phyloP scores from a whole-genome alignment of 352 stramenopile species.

The Phytophthora sansomeana region DNA sequence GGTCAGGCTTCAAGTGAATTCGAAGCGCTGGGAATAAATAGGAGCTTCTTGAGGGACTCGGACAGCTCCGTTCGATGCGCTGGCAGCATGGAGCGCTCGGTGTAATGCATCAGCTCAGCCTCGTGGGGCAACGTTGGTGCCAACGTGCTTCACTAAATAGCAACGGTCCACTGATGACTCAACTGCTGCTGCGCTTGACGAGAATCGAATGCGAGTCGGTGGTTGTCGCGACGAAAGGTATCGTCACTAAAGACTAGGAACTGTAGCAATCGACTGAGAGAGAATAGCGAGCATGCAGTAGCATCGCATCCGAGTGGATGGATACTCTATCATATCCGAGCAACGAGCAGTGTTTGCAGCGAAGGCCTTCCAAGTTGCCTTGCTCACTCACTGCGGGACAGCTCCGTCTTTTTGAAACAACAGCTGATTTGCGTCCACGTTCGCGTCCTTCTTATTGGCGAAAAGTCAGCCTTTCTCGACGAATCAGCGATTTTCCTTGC shows the following conservation, averaged over 20 bases:
- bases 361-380: slow-evolving; percentile 2
- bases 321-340: too few species aligned
- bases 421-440: slow-evolving; percentile 17
- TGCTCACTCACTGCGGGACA: not conserved
- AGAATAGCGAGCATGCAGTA: not conserved
- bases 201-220: not conserved
- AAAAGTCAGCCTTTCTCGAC: slow-evolving; percentile 18
- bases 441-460: slow-evolving; percentile 12
- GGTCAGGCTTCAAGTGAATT: not conserved
- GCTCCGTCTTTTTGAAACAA: slow-evolving; percentile 1
- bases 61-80: not conserved
- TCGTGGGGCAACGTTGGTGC: not conserved
- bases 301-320: too few species aligned
- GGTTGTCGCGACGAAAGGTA: slow-evolving; percentile 17
- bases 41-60: not conserved
- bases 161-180: slow-evolving; percentile 12
- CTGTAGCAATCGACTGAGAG: not conserved
- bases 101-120: slow-evolving; percentile 6
- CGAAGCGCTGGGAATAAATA: not conserved
- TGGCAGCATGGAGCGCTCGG: slow-evolving; percentile 12
- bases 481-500: not conserved
- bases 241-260: not conserved
- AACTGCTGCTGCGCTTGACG: not conserved
- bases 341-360: not conserved
- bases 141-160: not conserved